Evolutionary conservation across 2,329 filamentous ascomycete species (phyloP).

Genomic region (Pyricularia sp.): DNA sequence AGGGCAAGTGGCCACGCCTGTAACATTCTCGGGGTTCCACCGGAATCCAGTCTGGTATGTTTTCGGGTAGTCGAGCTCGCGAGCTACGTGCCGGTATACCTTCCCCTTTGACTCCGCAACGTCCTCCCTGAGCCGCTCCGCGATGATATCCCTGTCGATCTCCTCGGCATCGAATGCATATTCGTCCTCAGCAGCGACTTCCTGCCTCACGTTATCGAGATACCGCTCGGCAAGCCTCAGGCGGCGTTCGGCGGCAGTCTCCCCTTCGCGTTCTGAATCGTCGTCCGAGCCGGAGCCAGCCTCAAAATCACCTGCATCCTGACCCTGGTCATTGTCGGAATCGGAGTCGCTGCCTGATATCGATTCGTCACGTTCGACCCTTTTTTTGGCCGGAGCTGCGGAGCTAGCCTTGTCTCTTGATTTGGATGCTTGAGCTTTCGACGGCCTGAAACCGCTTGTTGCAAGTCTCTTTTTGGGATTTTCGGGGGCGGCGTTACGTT

Average conservation of each 20-base stretch:
- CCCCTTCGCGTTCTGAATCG: conserved; percentile 64
- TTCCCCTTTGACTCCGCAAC: conserved; percentile 86
- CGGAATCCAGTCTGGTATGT: conserved; percentile 66
- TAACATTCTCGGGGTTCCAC: conserved; percentile 69
- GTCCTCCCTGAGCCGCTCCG: conserved; percentile 83
- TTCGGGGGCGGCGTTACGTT: conserved; percentile 51
- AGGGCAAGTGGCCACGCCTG: conserved; percentile 67
- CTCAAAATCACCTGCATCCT: conserved; percentile 25
- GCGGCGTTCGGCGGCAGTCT: conserved; percentile 84
- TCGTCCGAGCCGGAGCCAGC: conserved; percentile 35
- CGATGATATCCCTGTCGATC: conserved; percentile 85
- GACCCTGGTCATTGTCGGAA: conserved; percentile 51
- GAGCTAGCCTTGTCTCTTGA: conserved; percentile 16
- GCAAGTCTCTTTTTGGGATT: conserved; percentile 51
- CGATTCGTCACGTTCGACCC: conserved; percentile 55
- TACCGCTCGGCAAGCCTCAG: conserved; percentile 86
- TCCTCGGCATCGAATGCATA: conserved; percentile 89
- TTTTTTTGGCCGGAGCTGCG: conserved; percentile 28
- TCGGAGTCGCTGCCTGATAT: conserved; percentile 78
- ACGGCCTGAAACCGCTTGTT: conserved; percentile 30
- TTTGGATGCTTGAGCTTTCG: conserved; percentile 28
- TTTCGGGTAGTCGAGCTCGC: conserved; percentile 58
- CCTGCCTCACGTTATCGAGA: conserved; percentile 77
- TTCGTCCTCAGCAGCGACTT: conserved; percentile 57
- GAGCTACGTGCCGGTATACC: conserved; percentile 72